Evolutionary conservation across 2,329 filamentous ascomycete genomes (phyloP), one percentile per base, ranked within the genome.

Genomic region (Grosmannia penicillata): DNA sequence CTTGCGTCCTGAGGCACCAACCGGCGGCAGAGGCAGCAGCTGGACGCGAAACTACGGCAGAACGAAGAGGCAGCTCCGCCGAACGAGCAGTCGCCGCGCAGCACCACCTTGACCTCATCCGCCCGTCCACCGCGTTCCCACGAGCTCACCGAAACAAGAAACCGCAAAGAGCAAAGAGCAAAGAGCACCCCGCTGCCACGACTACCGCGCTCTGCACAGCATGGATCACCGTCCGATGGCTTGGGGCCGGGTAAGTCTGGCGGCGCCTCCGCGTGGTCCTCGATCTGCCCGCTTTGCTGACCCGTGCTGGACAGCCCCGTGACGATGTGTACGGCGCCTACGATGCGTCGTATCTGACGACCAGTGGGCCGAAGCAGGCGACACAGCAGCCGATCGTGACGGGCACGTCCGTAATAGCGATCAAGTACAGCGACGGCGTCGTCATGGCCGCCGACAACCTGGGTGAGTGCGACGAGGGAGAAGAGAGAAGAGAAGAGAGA

Each of bases 381-480:
- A 95, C 91, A 39, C 86, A 94, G 63, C 78, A 77, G 24, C 91
- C 91, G 53, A 80, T 93, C 49, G 91, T 98, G 45, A 98, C 91
- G 37, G 91, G 91, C 55, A 96, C 91, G 36, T 96, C 91, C 38
- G 91, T 98, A 46, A 63, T 98, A 41, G 91, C 80, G 47, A 72
- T 95, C 58, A 96, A 96, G 69, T 98, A 86, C 72, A 89, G 86
- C 55, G 84, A 87, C 50, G 91, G 91, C 55, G 86, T 98, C 47
- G 87, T 93, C 53, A 89, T 98, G 58, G 91, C 89, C 37, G 85
- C 91, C 52, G 91, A 98, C 62, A 98, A 96, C 66, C 67, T 98
- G 47, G 86, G 86, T 93, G 68, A 40, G 68, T 51, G 13, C 18
- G 31, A 23, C 8, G 17, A 18, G 14, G 23, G 27, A 13, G 13